Base-by-base conservation (phyloP, 2,329 filamentous ascomycete genomes). In the Xylariaceae sp. region DNA sequence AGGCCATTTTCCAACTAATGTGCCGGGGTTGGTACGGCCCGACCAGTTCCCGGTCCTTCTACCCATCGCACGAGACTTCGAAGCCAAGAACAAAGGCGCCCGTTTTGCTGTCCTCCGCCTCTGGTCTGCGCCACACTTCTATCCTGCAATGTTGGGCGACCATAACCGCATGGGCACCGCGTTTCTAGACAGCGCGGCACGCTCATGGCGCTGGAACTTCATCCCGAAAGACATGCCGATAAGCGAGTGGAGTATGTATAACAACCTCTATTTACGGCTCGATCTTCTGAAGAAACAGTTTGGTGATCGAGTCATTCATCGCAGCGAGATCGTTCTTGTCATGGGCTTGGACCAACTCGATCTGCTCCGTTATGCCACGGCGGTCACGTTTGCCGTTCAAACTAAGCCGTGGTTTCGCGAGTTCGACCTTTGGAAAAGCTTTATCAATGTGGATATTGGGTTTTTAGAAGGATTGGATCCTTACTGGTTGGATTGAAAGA, bases 381-480 rank as follows among this genome's bases (percentile, higher is more conserved):
- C 73, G 0, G 74, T 74, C 0, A 75, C 75, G 17, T 82, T 76
- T 69, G 73, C 73, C n/a, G 65, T 82, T 16, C 77, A 79, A 69
- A 80, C 75, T 6, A 73, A 74, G 63, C 78, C 79, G 12, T 82
- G 79, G 79, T 70, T 76, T 52, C 62, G 76, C 56, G 80, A 83
- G 73, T 70, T 82, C 36, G 79, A 83, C 68, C 72, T 80, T 40
- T 81, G 78, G 78, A 76, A 75, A 68, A 82, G 78, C 59, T 81
- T 81, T 69, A 68, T 81, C 6, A 77, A 79, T 65, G 77, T 82
- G 0, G 76, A 78, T 58, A 36, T 76, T 26, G 65, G 60, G 19
- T 80, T 82, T 62, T 61, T 81, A 66, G 74, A 78, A 60, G 66
- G 62, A 0, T 58, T 82, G 68, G 68, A 79, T 61, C 64, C 68